Evolutionary conservation across 1,139 yeast genomes (phyloP), one percentile per base, ranked within the genome.

Genomic region (Debaryomycetaceae sp.): DNA sequence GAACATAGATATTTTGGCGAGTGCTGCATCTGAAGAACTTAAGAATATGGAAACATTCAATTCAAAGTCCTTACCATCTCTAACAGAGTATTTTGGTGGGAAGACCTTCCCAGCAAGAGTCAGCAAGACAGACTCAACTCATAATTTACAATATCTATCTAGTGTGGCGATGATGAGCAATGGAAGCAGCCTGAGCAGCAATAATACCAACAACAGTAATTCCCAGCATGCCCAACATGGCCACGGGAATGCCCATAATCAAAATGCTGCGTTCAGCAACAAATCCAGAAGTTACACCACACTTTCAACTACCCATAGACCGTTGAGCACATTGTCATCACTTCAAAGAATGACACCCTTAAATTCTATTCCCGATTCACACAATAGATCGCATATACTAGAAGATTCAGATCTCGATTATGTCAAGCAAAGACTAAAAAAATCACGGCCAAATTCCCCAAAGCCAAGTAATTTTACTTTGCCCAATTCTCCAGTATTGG

Each of bases 11-110:
- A 73, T 85, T 3, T 65, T 87, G 44, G 95, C 94, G 4, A 78
- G 84, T 18, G 94, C 95, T 3, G 95, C 95, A 1, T 77, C 89
- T 5, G 86, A 85, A 55, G 92, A 86, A 57, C 70, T 87, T 41
- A 84, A 67, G 39, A 65, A 72, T 43, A 53, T 81, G 42, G 81
- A 77, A 51, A 52, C 63, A 16, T 40, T 55, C 29, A 61, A 58
- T 39, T 76, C 81, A 8, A 78, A 75, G 54, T 81, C 87, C 1
- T 68, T 83, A 31, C 89, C 89, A 2, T 75, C 87, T 4, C 64
- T 83, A 39, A 70, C 84, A 0, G 81, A 81, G 34, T 82, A 78
- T 61, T 82, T 82, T 35, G 37, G 41, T 43, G 44, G 41, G 11
- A 41, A 41, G 24, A 41, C 38, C 17, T 39, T 43, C 16, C 33